These are phyloP conservation scores for Leccinellum luteum DNA, from an alignment of 768 basidiomycete species.

Conservation along the genomic window DNA sequence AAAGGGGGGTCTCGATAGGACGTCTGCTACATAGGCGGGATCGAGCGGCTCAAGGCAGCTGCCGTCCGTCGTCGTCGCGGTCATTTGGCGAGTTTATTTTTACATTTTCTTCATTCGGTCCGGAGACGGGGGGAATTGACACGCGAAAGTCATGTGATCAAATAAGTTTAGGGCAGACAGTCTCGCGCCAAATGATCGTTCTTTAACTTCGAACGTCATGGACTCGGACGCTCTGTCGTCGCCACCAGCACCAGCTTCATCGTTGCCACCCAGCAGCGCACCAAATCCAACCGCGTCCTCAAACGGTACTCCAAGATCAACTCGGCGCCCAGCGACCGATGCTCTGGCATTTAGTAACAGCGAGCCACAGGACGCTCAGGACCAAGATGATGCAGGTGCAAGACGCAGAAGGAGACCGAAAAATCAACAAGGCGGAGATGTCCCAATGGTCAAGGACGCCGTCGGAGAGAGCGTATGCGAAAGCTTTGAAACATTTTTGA, in stretches of 20 bases:
- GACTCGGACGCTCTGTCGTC: conserved; percentile 58
- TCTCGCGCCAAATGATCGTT: conserved; percentile 38
- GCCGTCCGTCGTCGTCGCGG: not conserved
- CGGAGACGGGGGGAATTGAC: not conserved
- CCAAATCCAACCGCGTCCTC: conserved; percentile 38
- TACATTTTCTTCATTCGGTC: not conserved
- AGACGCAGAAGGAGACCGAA: conserved; percentile 46
- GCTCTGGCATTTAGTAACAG: conserved; percentile 56
- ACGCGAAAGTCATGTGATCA: conserved; percentile 19
- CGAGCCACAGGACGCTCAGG: conserved; percentile 40
- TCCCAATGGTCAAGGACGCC: conserved; percentile 87
- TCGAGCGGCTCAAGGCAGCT: conserved; percentile 53
- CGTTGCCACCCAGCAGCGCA: conserved; percentile 52
- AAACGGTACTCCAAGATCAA: conserved; percentile 31
- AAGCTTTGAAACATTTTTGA: conserved; percentile 87
- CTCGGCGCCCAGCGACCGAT: conserved; percentile 45
- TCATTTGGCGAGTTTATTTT: not conserved
- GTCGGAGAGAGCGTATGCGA: conserved; percentile 95
- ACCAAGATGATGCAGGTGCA: conserved; percentile 39
- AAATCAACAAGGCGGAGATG: conserved; percentile 53
- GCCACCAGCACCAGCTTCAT: conserved; percentile 45
- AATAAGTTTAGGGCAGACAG: conserved; percentile 40
- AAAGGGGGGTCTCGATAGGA: conserved; percentile 70
- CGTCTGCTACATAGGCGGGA: conserved; percentile 57
- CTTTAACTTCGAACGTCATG: conserved; percentile 36